Conservation (phyloP, 1,284 basidiomycete genomes). For the Irpex sp. region DNA sequence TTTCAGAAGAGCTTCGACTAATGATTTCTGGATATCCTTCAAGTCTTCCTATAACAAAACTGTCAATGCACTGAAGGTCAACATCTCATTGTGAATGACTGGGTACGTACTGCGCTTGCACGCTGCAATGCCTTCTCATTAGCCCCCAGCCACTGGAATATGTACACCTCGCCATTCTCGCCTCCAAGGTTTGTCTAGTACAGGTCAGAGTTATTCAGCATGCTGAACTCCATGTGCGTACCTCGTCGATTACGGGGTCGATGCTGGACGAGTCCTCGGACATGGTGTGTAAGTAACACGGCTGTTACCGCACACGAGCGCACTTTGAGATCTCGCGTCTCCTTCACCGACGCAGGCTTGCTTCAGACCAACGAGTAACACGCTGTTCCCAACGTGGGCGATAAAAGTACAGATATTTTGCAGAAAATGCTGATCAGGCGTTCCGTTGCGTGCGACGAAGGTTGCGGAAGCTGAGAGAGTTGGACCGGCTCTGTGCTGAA, state of each 20-base stretch:
- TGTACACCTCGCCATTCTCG: slow-evolving; percentile 77
- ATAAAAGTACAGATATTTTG: background rate
- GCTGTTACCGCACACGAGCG: background rate
- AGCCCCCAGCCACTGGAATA: slow-evolving; percentile 79
- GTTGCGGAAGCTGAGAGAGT: background rate
- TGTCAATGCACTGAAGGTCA: slow-evolving; percentile 4
- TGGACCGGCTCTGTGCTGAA: background rate
- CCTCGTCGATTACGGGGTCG: slow-evolving; percentile 12
- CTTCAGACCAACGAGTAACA: background rate
- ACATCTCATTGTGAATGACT: background rate
- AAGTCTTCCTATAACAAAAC: slow-evolving; percentile 49
- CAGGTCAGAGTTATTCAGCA: background rate
- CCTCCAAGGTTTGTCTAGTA: slow-evolving; percentile 61
- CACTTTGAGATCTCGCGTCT: background rate
- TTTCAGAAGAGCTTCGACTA: slow-evolving; percentile 65
- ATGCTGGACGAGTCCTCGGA: slow-evolving; percentile 11
- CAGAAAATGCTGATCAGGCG: background rate
- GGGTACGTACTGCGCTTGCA: slow-evolving; percentile 42
- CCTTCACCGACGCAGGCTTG: background rate
- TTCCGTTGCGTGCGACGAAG: background rate
- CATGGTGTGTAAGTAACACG: slow-evolving; percentile 5
- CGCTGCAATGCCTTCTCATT: slow-evolving; percentile 58
- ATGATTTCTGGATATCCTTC: slow-evolving; percentile 55
- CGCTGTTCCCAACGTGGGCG: no score
- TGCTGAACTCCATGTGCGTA: background rate